phyloP scores from a whole-genome alignment of 2,329 filamentous ascomycete genomes.

The Fusarium cicatricum region DNA sequence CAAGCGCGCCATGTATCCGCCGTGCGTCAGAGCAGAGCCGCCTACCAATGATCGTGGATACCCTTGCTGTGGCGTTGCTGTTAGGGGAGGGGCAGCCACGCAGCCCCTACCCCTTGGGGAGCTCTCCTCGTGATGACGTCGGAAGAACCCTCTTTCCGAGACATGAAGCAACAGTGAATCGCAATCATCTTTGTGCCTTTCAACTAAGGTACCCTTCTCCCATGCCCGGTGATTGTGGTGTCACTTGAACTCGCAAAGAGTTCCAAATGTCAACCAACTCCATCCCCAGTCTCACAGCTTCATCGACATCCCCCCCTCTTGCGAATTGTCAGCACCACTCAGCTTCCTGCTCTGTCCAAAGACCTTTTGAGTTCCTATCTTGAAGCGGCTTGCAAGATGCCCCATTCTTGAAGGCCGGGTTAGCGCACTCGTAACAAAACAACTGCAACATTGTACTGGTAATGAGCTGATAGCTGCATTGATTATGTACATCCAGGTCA shows the following conservation, averaged over 20 bases:
- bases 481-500: neutral
- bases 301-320: too few relatives aligned
- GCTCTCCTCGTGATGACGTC: neutral
- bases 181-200: neutral
- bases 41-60: constrained; percentile 20
- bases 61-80: constrained; percentile 1
- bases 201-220: too few relatives aligned
- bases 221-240: too few relatives aligned
- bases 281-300: too few relatives aligned
- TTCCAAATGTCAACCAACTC: too few relatives aligned
- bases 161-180: neutral
- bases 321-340: too few relatives aligned
- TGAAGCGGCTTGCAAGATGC: too few relatives aligned
- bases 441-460: neutral
- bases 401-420: too few relatives aligned
- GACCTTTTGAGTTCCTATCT: too few relatives aligned
- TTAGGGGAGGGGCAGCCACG: neutral
- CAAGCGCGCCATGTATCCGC: constrained; percentile 30
- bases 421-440: neutral
- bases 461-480: neutral
- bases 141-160: constrained; percentile 1
- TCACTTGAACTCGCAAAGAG: too few relatives aligned
- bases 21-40: constrained; percentile 33
- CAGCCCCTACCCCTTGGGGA: neutral
- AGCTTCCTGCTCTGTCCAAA: too few relatives aligned